These are phyloP conservation scores for Fraxinus pennsylvanica DNA, from an alignment of 257 asterid genomes.

Conservation along the genomic window DNA sequence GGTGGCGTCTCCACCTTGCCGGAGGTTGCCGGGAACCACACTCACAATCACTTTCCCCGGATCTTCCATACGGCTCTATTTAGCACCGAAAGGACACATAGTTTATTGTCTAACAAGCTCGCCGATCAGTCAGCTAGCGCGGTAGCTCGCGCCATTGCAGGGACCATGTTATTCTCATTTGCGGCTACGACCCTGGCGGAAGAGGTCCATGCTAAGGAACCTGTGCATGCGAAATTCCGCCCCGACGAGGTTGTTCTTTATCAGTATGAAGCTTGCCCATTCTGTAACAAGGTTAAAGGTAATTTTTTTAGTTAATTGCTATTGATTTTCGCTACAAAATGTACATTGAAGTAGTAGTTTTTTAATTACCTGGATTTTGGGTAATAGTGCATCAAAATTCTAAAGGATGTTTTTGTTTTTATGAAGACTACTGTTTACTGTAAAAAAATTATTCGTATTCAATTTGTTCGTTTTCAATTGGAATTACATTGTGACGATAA, in stretches of 20 bases:
- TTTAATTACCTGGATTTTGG: neutral
- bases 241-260: slow-evolving; percentile 79
- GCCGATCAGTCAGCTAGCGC: slow-evolving; percentile 38
- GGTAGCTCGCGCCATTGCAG: slow-evolving; percentile 37
- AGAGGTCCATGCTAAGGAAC: slow-evolving; percentile 78
- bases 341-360: neutral
- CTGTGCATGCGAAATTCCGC: slow-evolving; percentile 43
- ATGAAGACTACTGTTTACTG: neutral
- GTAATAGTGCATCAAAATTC: neutral
- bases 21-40: slow-evolving; percentile 16
- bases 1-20: slow-evolving; percentile 25
- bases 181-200: slow-evolving; percentile 57
- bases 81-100: slow-evolving; percentile 48
- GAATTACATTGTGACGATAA: neutral
- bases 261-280: slow-evolving; percentile 95
- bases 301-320: neutral
- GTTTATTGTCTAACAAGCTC: slow-evolving; percentile 46
- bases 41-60: slow-evolving; percentile 32
- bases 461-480: neutral
- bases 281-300: slow-evolving; percentile 99
- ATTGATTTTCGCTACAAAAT: neutral
- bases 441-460: neutral
- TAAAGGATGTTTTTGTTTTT: neutral
- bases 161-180: slow-evolving; percentile 70
- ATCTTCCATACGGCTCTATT: slow-evolving; percentile 45